Base-by-base conservation (phyloP, 2,329 filamentous ascomycete species). In the Ceratocystiopsis sp. region DNA sequence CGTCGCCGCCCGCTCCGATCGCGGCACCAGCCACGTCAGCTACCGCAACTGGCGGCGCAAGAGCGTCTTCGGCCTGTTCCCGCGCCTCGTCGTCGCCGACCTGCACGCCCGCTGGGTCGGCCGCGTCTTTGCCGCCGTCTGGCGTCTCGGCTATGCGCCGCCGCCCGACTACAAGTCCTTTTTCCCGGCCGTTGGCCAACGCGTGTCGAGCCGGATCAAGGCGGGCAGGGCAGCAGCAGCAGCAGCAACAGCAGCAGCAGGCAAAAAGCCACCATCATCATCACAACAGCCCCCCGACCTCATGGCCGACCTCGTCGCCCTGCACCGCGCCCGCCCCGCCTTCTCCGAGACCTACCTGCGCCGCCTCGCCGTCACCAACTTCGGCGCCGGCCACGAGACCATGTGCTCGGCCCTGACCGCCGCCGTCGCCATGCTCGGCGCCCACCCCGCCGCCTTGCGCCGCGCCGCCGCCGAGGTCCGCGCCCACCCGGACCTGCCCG, bases 371-470 rank as follows among this genome's bases (percentile, higher is more conserved):
- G 58, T 70, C 3, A 71, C 69, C 2, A 73, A 73, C 48, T 72
- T 73, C 49, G 69, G 69, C 12, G 69, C 69, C 1, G 69, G 69
- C 0, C 69, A 73, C 46, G 69, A 73, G 50, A 73, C 69, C 0
- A 61, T 71, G 57, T 67, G 66, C 12, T 68, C 68, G 1, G 68
- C 69, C 0, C 51, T 73, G 8, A 71, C 68, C 0, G 64, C 69
- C 4, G 56, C 62, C 18, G 51, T 74, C 39, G 57, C 65, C 39
- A 62, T 69, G 59, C 57, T 73, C 19, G 66, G 60, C 1, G 60
- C 61, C 0, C 58, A 66, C 29, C 35, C 50, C 0, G 49, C 53
- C 0, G 54, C 61, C 0, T 61, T 64, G 37, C 19, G 44, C 1
- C 54, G 49, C 3, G 56, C 67, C 0, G 45, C 49, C 1, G 47